These are phyloP conservation scores for Mariannaea elegans DNA, from an alignment of 2,329 filamentous ascomycete genomes.

Conservation along the genomic window DNA sequence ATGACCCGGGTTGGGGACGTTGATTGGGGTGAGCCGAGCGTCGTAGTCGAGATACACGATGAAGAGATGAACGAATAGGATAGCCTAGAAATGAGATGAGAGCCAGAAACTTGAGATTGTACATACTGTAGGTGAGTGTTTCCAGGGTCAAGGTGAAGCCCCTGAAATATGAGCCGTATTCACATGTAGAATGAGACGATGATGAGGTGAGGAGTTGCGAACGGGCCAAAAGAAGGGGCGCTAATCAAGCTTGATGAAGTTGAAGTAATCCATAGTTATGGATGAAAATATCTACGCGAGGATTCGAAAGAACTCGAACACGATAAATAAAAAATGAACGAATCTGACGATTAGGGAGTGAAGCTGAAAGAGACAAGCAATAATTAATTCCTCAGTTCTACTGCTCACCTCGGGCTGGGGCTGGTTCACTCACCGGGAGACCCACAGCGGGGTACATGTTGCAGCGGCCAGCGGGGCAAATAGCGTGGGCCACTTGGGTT, in stretches of 20 bases:
- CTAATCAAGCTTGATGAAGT: too few relatives aligned
- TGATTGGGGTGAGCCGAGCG: too few relatives aligned
- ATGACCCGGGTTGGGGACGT: too few relatives aligned
- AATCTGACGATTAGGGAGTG: not conserved
- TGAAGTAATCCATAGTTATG: too few relatives aligned
- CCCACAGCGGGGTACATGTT: constrained; percentile 26
- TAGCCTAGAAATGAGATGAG: not conserved
- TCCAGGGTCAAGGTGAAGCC: not conserved
- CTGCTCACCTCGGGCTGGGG: not conserved
- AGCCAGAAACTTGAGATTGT: too few relatives aligned
- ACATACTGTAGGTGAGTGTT: not conserved
- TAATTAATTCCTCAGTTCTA: too few relatives aligned
- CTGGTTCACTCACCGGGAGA: too few relatives aligned
- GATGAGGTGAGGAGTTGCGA: not conserved
- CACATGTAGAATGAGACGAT: not conserved
- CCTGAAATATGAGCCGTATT: not conserved
- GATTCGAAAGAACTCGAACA: too few relatives aligned
- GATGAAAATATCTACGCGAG: too few relatives aligned
- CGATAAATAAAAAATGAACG: not conserved
- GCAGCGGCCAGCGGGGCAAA: constrained; percentile 7
- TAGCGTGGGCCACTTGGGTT: not conserved
- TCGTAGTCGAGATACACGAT: too few relatives aligned
- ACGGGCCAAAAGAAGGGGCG: not conserved
- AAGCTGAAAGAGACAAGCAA: too few relatives aligned
- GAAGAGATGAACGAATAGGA: not conserved